Base-by-base conservation (phyloP, 2,329 filamentous ascomycete species). In the Colletotrichum tropicicola region DNA sequence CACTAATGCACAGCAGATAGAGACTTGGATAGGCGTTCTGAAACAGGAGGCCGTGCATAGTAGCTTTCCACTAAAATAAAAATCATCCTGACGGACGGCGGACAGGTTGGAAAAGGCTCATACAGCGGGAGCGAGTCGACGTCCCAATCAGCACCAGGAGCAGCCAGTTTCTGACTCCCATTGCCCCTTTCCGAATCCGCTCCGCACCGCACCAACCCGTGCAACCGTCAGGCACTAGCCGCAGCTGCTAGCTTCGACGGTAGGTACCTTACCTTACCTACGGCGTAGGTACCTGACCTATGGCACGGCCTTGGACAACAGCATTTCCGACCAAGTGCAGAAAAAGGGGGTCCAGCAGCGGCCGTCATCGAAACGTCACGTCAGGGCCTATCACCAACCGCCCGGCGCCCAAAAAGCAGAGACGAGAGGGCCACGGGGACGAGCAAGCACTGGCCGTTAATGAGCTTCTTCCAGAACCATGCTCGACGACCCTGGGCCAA, bases 381-480 rank as follows among this genome's bases (percentile, higher is more conserved):
- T 55, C 55, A 12, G 61, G 43, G 28, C 57, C 43, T 25, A 61
- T 55, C 57, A 39, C 44, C 49, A 25, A 15, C 61, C 61, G 49
- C 57, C 27, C n/a, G n/a, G n/a, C n/a, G n/a, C n/a, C n/a, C n/a
- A n/a, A 49, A 45, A 61, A 44, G 37, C 43, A 51, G 27, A 32
- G 41, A 23, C 39, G 19, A 15, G 17, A 27, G 25, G 51, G 27
- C n/a, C 15, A 9, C 15, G 28, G 19, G 32, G 28, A 39, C 23
- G 32, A 41, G 58, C 19, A 54, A 28, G 49, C 56, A 60, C 47
- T 48, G 35, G 49, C 48, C 32, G 48, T 60, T 49, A 32, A 51
- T 51, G 57, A 61, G 57, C 57, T 61, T 53, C 58, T 65, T 45
- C 49, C 49, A 55, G 49, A 56, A 65, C 48, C 61, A 61, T 51